Evolutionary conservation across 352 stramenopile species (phyloP), one percentile per base, ranked within the genome.

Genomic region (Thalassiosira delicatula): DNA sequence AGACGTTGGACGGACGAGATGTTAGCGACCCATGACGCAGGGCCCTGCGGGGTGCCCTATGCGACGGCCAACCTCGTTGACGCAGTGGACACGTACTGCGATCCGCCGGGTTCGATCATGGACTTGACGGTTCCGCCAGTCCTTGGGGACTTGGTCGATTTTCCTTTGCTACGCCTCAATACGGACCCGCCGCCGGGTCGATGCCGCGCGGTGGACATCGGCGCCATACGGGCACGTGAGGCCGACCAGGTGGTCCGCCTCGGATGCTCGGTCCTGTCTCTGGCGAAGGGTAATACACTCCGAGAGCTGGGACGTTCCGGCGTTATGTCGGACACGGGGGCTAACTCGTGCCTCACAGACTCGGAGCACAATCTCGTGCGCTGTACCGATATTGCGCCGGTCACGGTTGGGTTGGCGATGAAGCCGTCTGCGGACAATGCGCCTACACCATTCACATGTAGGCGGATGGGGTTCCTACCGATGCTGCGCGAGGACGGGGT

Each of bases 311-410:
- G 11, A 5, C 21, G 4, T 7, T n/a, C 30, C 14, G 27, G 5
- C 19, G n/a, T 35, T 61, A 69, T 69, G 60, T 17, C 25, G n/a
- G 30, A 69, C 23, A 56, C 29, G 21, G 60, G 60, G 1, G 60
- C 60, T 17, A 69, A 56, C 56, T 37, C 27, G 0, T 69, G 60
- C 35, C 53, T 69, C 23, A 19, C 60, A n/a, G 4, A 40, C 17
- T 12, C 11, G 27, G 35, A n/a, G 1, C n/a, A 3, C 3, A 23
- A 56, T 3, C 23, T 69, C 2, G 12, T 56, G 5, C 29, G 44
- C 1, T 7, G 27, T 2, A 8, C 19, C 2, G 37, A 54, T 27
- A 69, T 69, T 11, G 30, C n/a, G 7, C 60, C 60, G 4, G 25
- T 69, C 4, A 1, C 2, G n/a, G 11, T 69, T 14, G 19, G 8